Evolutionary conservation across 495 filamentous ascomycete species (phyloP).

Genomic region (Wilcoxina mikolae): DNA sequence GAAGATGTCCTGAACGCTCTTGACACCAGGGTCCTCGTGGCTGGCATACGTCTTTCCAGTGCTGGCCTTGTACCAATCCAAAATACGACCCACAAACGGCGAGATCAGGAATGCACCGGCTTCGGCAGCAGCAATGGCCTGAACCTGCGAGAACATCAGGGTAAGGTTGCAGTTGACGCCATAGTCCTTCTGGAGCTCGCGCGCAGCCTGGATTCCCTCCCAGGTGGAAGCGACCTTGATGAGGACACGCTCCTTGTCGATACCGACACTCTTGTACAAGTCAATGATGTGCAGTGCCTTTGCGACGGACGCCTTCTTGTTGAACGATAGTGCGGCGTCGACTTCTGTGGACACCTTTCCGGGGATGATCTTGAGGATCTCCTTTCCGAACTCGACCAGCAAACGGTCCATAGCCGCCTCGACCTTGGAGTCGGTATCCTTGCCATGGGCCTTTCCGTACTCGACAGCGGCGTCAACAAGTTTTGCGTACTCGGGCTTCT

Average conservation of each 20-base stretch:
- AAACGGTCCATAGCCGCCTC: slow-evolving; percentile 78
- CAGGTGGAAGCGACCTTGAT: slow-evolving; percentile 79
- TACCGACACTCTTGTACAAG: slow-evolving; percentile 85
- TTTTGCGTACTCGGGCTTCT: slow-evolving; percentile 91
- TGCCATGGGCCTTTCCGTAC: slow-evolving; percentile 64
- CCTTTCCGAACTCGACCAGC: slow-evolving; percentile 91
- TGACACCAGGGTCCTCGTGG: slow-evolving; percentile 89
- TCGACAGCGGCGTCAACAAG: slow-evolving; percentile 76
- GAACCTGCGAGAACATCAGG: slow-evolving; percentile 91
- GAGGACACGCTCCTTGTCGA: slow-evolving; percentile 85
- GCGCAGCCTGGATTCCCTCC: slow-evolving; percentile 97
- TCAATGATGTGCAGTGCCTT: slow-evolving; percentile 98
- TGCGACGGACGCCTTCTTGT: slow-evolving; percentile 75
- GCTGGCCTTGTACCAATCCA: slow-evolving; percentile 97
- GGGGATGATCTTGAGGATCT: slow-evolving; percentile 93
- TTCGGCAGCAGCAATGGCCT: slow-evolving; percentile 94
- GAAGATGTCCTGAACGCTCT: slow-evolving; percentile 89
- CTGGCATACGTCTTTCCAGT: slow-evolving; percentile 83
- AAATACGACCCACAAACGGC: slow-evolving; percentile 96
- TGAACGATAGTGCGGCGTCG: slow-evolving; percentile 91
- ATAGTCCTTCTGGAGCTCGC: slow-evolving; percentile 84
- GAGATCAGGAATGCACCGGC: slow-evolving; percentile 97
- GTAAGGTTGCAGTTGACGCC: slow-evolving; percentile 96
- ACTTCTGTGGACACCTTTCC: slow-evolving; percentile 99
- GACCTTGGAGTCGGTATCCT: slow-evolving; percentile 55